Base-by-base conservation (phyloP, 2,329 filamentous ascomycete genomes). In the Fusarium pilosicola region DNA sequence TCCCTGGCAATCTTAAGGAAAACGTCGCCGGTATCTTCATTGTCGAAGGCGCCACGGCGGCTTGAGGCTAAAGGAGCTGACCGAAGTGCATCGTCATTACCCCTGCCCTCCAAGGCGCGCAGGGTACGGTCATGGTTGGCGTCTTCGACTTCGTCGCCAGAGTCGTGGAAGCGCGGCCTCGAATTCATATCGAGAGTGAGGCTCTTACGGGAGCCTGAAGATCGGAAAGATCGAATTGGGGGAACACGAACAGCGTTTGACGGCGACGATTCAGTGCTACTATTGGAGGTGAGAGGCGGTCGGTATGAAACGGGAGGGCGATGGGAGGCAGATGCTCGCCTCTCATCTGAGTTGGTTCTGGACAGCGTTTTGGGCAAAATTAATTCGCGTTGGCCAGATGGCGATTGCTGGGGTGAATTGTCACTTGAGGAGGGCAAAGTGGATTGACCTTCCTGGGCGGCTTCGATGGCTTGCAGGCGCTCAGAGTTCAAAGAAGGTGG, bases 1-100 rank as follows among this genome's bases (percentile, higher is more conserved):
- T 90, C 88, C 17, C 86, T 83, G 18, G 89, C 88, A 67, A 91
- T 90, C 61, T 84, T 86, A 68, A 91, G 84, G 71, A 90, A 91
- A 45, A 90, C 82, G 71, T 91, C 89, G 44, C 87, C 87, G 7
- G 85, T 88, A 71, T 89, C 88, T 61, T 90, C 88, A 46, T 80
- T 82, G 57, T 87, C 78, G 15, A 75, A 65, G 76, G 78, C 51
- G 76, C 81, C 70, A 75, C 80, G 73, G 71, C 80, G 55, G 20
- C 80, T 81, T 3, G 84, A 84, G 65, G 84, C 80, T 26, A 83
- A 82, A 12, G 84, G 83, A n/a, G 84, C 84, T 73, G 82, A 81
- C 32, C 83, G 83, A 54, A 79, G 74, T 55, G 65, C 71, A 28
- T 79, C 74, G 32, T 77, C 71, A 52, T 75, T 75, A 9, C 69